Percentiles rank a stretch among this genome's conserved stretches.
These are phyloP conservation scores for Xylaria venustula DNA, from an alignment of 495 filamentous ascomycete genomes.

Conservation along the genomic window DNA sequence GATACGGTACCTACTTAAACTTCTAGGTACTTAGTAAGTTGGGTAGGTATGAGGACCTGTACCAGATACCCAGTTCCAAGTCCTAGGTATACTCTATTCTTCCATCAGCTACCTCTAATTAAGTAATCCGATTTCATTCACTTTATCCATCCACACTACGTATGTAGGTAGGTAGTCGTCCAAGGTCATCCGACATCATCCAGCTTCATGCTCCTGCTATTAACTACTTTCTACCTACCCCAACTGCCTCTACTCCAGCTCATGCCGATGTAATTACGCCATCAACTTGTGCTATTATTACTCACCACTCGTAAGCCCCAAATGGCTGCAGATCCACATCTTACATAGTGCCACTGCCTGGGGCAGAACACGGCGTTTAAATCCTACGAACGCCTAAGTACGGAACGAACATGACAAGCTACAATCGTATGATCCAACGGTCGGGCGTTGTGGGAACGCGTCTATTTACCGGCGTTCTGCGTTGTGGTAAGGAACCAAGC, in stretches of 20 bases:
- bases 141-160: too few relatives aligned
- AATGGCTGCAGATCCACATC: neutral
- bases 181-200: too few relatives aligned
- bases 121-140: too few relatives aligned
- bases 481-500: neutral
- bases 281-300: neutral
- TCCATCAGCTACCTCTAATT: too few relatives aligned
- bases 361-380: neutral
- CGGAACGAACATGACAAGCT: neutral
- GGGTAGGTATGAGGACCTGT: too few relatives aligned
- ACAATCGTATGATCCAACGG: conserved; percentile 8
- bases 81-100: too few relatives aligned
- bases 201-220: neutral
- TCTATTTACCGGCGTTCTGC: neutral
- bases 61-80: too few relatives aligned
- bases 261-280: neutral
- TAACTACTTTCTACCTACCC: neutral
- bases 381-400: neutral
- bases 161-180: too few relatives aligned
- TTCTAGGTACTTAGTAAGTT: too few relatives aligned
- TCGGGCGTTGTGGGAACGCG: neutral
- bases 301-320: neutral
- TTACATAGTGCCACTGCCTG: neutral
- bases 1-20: too few relatives aligned
- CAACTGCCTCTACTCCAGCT: neutral